A percentile compares a stretch with the other conserved stretches of the same genome.
Conservation (phyloP, 345 rosid species). For the Salix caprea region DNA sequence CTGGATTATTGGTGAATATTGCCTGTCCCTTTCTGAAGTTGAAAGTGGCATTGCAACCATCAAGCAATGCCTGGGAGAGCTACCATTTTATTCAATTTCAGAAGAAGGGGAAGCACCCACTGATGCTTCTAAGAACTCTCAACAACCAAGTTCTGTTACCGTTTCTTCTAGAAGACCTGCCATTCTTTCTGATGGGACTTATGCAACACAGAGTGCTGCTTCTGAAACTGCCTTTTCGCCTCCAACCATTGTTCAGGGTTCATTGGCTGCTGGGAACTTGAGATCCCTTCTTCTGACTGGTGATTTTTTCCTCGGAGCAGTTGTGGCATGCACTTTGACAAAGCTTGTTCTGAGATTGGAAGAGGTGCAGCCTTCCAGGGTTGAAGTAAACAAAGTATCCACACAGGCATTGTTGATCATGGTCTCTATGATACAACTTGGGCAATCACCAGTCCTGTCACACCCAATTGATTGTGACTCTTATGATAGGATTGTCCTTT, state of each 20-base stretch:
- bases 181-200: conserved; percentile 86
- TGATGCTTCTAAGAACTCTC: conserved; percentile 56
- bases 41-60: conserved; percentile 75
- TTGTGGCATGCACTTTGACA: conserved; percentile 84
- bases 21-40: conserved; percentile 80
- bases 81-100: conserved; percentile 65
- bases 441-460: conserved; percentile 77
- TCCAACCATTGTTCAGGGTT: conserved; percentile 74
- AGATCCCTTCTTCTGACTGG: conserved; percentile 90
- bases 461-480: conserved; percentile 97
- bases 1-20: conserved; percentile 91
- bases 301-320: conserved; percentile 98
- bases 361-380: conserved; percentile 79
- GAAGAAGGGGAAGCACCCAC: conserved; percentile 60
- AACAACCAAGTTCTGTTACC: conserved; percentile 47
- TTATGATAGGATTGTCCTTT: conserved; percentile 72
- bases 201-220: conserved; percentile 91
- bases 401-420: conserved; percentile 72
- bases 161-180: conserved; percentile 80
- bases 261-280: conserved; percentile 67
- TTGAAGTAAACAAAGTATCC: conserved; percentile 68
- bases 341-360: conserved; percentile 91
- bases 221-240: conserved; percentile 79
- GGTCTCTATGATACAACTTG: conserved; percentile 90
- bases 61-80: conserved; percentile 84